Conservation (phyloP, 805 yeast species). For the Teunomyces panamensis region DNA sequence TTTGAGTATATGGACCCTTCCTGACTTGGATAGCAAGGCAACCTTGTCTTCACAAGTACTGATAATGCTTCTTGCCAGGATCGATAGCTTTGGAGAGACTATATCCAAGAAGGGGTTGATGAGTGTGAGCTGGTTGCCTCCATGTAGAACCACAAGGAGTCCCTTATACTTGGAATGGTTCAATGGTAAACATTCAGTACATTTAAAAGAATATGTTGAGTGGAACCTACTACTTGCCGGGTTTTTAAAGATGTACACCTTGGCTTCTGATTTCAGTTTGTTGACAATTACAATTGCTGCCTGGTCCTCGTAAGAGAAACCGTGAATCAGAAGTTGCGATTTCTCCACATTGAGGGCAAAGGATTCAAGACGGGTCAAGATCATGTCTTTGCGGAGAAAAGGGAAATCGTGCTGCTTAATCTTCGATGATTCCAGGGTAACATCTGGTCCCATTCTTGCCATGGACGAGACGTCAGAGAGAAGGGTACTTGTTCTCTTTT, state of each 20-base stretch:
- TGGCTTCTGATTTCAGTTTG: conserved; percentile 36
- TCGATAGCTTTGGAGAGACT: conserved; percentile 27
- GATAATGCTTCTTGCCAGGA: conserved; percentile 18
- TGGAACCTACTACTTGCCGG: conserved; percentile 28
- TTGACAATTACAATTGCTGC: conserved; percentile 64
- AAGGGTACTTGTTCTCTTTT: conserved; percentile 42
- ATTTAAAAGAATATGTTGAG: conserved; percentile 25
- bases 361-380: conserved; percentile 59
- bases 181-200: conserved; percentile 40
- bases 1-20: conserved; percentile 22
- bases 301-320: conserved; percentile 46
- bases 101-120: conserved; percentile 59
- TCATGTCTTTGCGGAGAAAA: conserved; percentile 59
- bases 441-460: conserved; percentile 44
- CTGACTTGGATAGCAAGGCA: conserved; percentile 20
- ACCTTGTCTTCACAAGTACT: conserved; percentile 29
- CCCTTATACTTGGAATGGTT: conserved; percentile 38
- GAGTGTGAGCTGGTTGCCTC: conserved; percentile 34
- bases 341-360: conserved; percentile 30
- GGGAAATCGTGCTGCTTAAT: conserved; percentile 26
- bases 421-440: conserved; percentile 24
- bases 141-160: conserved; percentile 41
- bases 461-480: conserved; percentile 43
- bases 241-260: conserved; percentile 49
- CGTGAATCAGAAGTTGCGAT: conserved; percentile 32